Evolutionary conservation across 305 asterid genomes (phyloP).

Genomic region (Rubia tinctorum): DNA sequence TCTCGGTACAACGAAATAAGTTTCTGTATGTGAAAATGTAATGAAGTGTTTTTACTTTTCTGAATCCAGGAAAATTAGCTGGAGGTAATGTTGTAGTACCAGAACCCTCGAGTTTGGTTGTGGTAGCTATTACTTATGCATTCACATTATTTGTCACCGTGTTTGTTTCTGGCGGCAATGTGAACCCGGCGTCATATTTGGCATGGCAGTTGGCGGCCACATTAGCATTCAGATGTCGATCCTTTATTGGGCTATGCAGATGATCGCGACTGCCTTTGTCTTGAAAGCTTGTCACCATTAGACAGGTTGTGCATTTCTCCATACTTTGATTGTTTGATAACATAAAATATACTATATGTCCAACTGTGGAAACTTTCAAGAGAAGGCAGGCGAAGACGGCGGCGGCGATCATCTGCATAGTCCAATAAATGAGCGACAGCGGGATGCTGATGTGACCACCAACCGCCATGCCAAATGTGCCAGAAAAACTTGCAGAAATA

Average conservation of each 20-base stretch:
- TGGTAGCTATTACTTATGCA: constrained; percentile 49
- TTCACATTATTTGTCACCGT: constrained; percentile 62
- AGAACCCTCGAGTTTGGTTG: constrained; percentile 49
- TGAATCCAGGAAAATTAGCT: constrained; percentile 43
- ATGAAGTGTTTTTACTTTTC: neutral
- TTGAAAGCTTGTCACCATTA: constrained; percentile 47
- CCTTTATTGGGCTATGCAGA: constrained; percentile 65
- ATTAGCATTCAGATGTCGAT: constrained; percentile 59
- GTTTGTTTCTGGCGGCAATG: constrained; percentile 80
- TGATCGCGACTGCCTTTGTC: constrained; percentile 65
- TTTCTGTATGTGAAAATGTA: too few species aligned
- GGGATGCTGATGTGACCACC: constrained; percentile 74
- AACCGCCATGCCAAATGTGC: constrained; percentile 78
- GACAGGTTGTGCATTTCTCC: too few species aligned
- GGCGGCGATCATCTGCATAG: constrained; percentile 70
- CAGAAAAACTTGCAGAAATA: constrained; percentile 58
- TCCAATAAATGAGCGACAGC: constrained; percentile 65
- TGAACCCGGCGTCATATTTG: constrained; percentile 89
- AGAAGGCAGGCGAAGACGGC: constrained; percentile 70
- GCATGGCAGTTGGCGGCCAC: constrained; percentile 80
- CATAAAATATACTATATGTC: too few species aligned
- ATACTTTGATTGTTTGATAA: too few species aligned
- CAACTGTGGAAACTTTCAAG: constrained; percentile 45
- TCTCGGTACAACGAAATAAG: neutral
- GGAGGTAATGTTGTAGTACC: constrained; percentile 23